phyloP scores from a whole-genome alignment of 192 early-diverging fungal species.

The Coemansia javaensis region DNA sequence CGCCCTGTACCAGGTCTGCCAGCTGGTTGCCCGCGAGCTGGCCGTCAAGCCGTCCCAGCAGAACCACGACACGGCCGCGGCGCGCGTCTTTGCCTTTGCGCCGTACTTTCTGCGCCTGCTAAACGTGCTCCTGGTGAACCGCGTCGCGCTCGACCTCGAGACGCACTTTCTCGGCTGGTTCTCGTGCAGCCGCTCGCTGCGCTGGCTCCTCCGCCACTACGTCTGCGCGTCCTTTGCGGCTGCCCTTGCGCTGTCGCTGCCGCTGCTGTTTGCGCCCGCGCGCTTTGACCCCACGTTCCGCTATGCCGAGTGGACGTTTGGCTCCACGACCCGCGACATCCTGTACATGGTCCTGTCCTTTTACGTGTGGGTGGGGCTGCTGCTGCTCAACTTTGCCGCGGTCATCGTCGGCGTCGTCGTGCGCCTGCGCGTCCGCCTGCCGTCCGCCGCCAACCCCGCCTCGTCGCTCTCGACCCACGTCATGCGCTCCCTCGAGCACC shows the following conservation, averaged over 20 bases:
- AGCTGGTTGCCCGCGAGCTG: conserved; percentile 35
- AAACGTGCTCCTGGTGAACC: conserved; percentile 30
- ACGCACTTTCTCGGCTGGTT: conserved; percentile 41
- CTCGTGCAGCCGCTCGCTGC: conserved; percentile 18
- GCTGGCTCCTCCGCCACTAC: conserved; percentile 37
- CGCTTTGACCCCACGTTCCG: conserved; percentile 24
- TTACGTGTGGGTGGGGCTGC: conserved; percentile 29
- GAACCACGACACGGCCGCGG: conserved; percentile 9
- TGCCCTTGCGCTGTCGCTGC: conserved; percentile 20
- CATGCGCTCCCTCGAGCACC: conserved; percentile 40
- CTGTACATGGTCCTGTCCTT: conserved; percentile 32
- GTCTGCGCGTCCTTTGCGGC: conserved; percentile 7
- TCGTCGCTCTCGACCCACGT: conserved; percentile 27
- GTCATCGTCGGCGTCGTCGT: conserved; percentile 25
- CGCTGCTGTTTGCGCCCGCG: conserved; percentile 30
- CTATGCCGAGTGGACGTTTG: conserved; percentile 41
- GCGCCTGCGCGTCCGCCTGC: conserved; percentile 15
- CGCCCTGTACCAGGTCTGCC: conserved; percentile 32
- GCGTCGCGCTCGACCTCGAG: conserved; percentile 42
- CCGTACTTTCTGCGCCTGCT: conserved; percentile 37
- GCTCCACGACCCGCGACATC: conserved; percentile 14
- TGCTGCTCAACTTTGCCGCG: conserved; percentile 35
- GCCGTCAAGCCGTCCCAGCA: conserved; percentile 7
- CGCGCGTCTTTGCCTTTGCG: conserved; percentile 32
- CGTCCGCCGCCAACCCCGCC: conserved; percentile 9